A percentile compares a stretch with the other conserved stretches of the same genome.
Conservation (phyloP, 208 protist species). For the Leishmania amazonensis region DNA sequence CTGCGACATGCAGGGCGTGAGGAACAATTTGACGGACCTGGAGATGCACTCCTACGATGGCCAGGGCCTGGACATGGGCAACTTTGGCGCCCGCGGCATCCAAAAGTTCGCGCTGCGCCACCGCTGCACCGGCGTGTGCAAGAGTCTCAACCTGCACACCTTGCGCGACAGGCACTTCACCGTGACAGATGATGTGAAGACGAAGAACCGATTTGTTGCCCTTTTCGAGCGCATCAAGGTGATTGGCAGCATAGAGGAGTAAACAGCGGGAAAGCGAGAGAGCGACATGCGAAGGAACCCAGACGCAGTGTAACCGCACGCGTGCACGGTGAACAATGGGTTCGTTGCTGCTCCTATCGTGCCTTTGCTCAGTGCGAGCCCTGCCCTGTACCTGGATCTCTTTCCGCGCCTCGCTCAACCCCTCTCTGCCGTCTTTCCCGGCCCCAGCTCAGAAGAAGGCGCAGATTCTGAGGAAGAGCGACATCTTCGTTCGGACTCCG, state of each 20-base stretch:
- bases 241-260: conserved; percentile 15
- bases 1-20: conserved; percentile 77
- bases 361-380: not conserved
- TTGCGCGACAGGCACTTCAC: conserved; percentile 21
- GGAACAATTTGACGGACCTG: conserved; percentile 63
- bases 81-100: conserved; percentile 67
- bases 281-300: not conserved
- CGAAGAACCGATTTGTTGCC: conserved; percentile 14
- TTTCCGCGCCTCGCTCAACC: not conserved
- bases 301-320: not conserved
- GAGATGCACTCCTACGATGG: conserved; percentile 73
- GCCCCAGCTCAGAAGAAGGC: not conserved
- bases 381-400: not conserved
- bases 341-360: not conserved
- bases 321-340: not conserved
- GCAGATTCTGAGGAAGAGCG: not conserved
- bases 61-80: conserved; percentile 64
- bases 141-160: conserved; percentile 31
- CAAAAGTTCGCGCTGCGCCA: conserved; percentile 46
- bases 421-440: not conserved
- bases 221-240: conserved; percentile 27
- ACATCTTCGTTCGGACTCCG: not conserved
- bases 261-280: not conserved
- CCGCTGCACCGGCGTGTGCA: conserved; percentile 64
- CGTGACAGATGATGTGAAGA: conserved; percentile 21